Conservation (phyloP, 2,329 filamentous ascomycete species). For the Acrocalymma vagum region DNA sequence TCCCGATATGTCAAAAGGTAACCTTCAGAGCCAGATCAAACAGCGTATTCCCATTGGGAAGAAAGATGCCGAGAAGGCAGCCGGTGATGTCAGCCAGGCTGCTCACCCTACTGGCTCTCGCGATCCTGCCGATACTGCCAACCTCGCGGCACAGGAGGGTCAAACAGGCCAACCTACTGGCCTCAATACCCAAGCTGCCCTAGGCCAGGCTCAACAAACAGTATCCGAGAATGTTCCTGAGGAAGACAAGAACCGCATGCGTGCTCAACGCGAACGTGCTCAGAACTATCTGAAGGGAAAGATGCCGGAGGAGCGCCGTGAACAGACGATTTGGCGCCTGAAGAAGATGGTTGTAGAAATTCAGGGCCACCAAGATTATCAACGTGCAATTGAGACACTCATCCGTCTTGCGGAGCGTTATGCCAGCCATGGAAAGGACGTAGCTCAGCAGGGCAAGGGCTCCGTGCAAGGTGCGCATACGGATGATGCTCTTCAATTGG, state of each 20-base stretch:
- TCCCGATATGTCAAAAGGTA: slow-evolving; percentile 76
- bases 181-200: slow-evolving; percentile 62
- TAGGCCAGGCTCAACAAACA: slow-evolving; percentile 63
- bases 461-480: slow-evolving; percentile 76
- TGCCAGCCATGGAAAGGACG: slow-evolving; percentile 72
- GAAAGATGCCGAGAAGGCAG: slow-evolving; percentile 67
- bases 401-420: slow-evolving; percentile 87
- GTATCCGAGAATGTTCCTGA: slow-evolving; percentile 71
- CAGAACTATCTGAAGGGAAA: slow-evolving; percentile 84
- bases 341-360: slow-evolving; percentile 99
- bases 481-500: slow-evolving; percentile 70
- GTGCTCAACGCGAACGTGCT: slow-evolving; percentile 59
- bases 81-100: slow-evolving; percentile 63
- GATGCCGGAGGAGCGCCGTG: slow-evolving; percentile 89
- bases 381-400: slow-evolving; percentile 88
- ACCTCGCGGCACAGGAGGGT: slow-evolving; percentile 60
- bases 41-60: slow-evolving; percentile 61
- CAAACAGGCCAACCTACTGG: slow-evolving; percentile 56
- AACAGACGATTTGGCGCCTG: slow-evolving; percentile 88
- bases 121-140: slow-evolving; percentile 63
- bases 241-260: slow-evolving; percentile 57
- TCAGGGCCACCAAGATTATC: slow-evolving; percentile 93
- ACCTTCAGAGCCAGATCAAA: slow-evolving; percentile 74
- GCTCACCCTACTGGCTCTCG: slow-evolving; percentile 66
- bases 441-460: slow-evolving; percentile 71